Evolutionary conservation across 306 rosid genomes (phyloP).

Genomic region (Coriaria nepalensis): DNA sequence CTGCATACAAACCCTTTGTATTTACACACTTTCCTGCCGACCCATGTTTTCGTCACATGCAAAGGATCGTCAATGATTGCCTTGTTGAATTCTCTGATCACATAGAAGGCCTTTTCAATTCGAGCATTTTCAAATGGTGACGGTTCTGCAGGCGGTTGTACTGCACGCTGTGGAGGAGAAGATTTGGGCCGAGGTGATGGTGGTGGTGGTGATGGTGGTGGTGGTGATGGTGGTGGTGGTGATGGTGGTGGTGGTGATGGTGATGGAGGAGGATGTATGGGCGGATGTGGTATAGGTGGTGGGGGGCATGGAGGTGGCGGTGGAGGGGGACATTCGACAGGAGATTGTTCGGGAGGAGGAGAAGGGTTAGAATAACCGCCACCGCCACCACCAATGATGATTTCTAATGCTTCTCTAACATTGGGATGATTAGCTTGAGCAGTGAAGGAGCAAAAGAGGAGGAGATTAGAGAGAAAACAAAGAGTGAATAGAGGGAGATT

Average conservation of each 20-base stretch:
- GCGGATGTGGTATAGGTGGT: background rate
- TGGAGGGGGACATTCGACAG: slow-evolving; percentile 8
- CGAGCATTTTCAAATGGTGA: background rate
- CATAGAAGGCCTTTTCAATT: slow-evolving; percentile 8
- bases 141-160: accelerated
- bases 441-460: slow-evolving; percentile 7
- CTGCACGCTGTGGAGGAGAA: accelerated
- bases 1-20: slow-evolving; percentile 30
- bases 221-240: accelerated
- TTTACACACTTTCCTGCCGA: accelerated
- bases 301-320: slow-evolving; percentile 14
- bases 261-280: background rate
- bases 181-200: accelerated
- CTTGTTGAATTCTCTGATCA: slow-evolving; percentile 11
- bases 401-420: slow-evolving; percentile 24
- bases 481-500: background rate
- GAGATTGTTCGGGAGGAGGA: slow-evolving; percentile 17
- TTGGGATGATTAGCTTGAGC: slow-evolving; percentile 11
- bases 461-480: background rate
- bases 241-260: background rate
- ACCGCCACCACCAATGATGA: slow-evolving; percentile 28
- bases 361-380: slow-evolving; percentile 24
- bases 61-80: slow-evolving; percentile 9
- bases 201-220: background rate
- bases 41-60: slow-evolving; percentile 12